Percentiles rank a stretch among this genome's conserved stretches.
These are phyloP conservation scores for Vinca minor DNA, from an alignment of 257 asterid genomes.

Conservation along the genomic window DNA sequence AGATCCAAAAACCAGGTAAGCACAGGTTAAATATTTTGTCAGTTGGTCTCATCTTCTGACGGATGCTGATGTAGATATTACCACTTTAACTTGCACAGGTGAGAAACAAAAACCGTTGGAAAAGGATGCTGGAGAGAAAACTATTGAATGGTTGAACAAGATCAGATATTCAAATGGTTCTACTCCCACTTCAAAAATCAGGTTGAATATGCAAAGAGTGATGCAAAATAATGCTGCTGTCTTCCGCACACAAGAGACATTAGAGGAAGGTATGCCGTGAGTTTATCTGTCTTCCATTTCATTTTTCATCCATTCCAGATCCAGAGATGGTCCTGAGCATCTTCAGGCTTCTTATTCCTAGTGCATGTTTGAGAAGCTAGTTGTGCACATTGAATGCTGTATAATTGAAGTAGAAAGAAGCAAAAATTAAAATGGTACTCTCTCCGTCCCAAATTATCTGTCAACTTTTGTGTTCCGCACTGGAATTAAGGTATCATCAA, in stretches of 20 bases:
- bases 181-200: slow-evolving; percentile 76
- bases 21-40: neutral
- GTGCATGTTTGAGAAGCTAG: neutral
- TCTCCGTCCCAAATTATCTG: too few species aligned
- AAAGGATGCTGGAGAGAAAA: slow-evolving; percentile 81
- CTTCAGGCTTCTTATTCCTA: neutral
- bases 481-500: too few species aligned
- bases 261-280: slow-evolving; percentile 78
- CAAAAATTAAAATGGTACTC: neutral
- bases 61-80: slow-evolving; percentile 1
- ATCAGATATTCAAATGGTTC: slow-evolving; percentile 88
- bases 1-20: slow-evolving; percentile 72
- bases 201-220: slow-evolving; percentile 86
- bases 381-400: neutral
- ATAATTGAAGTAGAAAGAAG: neutral
- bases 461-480: too few species aligned
- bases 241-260: slow-evolving; percentile 90
- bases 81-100: slow-evolving; percentile 41
- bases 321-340: neutral
- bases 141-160: slow-evolving; percentile 95
- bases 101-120: slow-evolving; percentile 73
- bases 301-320: neutral
- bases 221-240: slow-evolving; percentile 99
- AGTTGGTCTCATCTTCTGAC: neutral
- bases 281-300: slow-evolving; percentile 1